Evolutionary conservation across 306 rosid genomes (phyloP).

Genomic region (Dryas drummondii): DNA sequence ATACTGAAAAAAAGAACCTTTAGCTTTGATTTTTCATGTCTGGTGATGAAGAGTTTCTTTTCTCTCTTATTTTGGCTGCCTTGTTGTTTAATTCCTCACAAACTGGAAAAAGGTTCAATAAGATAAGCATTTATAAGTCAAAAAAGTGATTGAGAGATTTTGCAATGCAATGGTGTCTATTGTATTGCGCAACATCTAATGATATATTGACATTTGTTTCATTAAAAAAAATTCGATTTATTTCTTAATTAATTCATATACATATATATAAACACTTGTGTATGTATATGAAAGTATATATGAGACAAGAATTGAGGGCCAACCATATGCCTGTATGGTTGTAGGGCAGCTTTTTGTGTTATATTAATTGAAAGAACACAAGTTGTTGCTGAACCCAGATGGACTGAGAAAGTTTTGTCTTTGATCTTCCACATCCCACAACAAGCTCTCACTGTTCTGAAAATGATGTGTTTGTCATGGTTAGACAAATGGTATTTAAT

Average conservation of each 20-base stretch:
- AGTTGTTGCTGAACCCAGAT: conserved; percentile 59
- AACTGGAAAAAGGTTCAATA: conserved; percentile 16
- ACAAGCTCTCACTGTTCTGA: conserved; percentile 59
- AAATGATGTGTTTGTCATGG: conserved; percentile 37
- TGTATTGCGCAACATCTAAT: no score
- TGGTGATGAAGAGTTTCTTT: background rate
- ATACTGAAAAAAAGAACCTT: background rate
- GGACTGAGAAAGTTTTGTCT: conserved; percentile 67
- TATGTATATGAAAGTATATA: background rate
- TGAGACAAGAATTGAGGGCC: conserved; percentile 47
- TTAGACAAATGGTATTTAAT: background rate
- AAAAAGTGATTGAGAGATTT: background rate
- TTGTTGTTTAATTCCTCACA: background rate
- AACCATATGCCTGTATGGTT: conserved; percentile 41
- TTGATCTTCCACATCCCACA: conserved; percentile 80
- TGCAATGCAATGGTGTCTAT: no score
- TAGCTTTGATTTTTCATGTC: background rate
- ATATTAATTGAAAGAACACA: conserved; percentile 53
- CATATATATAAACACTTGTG: no score
- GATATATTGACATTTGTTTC: no score
- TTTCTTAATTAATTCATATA: no score
- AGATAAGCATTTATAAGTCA: background rate
- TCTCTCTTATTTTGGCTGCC: background rate
- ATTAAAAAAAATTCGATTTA: no score
- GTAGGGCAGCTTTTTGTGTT: conserved; percentile 38